Base-by-base conservation (phyloP, 768 basidiomycete genomes). In the Cyclocybe aegerita region DNA sequence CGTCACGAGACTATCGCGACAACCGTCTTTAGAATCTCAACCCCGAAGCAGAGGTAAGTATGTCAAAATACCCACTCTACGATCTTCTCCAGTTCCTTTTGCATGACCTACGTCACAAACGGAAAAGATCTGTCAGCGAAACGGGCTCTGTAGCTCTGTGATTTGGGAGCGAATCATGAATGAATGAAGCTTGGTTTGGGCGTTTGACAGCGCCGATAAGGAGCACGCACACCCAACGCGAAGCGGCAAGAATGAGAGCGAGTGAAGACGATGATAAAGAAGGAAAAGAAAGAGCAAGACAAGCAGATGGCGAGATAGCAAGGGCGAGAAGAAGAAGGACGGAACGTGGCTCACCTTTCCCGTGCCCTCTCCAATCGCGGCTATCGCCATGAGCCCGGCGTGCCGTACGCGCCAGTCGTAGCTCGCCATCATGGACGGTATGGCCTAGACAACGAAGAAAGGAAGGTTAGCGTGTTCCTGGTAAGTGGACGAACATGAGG, bases 371-470 rank as follows among this genome's bases (percentile, higher is more conserved):
- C 83, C 90, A 44, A 94, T 86, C 0, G 86, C 81, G 0, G 90
- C 90, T 49, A 96, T 87, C 0, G 90, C 90, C 81, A 93, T 90
- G 17, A 95, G 70, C 9, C 88, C 93, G 0, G 90, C 91, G 59
- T 95, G 91, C 29, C 92, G 75, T 23, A 83, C 78, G 46, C 89
- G 77, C 93, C 93, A 96, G 66, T 93, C 89, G 52, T 85, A 86
- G 48, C 80, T 85, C 0, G 78, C 80, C 49, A 94, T 74, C 85
- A 95, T 90, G 0, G 83, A 84, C 0, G 90, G 90, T 10, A 92
- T 90, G 51, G 84, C 83, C 65, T 85, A 38, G 15, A 6, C 49
- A 41, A n/a, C 9, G 11, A 40, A 35, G 31, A 23, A 23, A 23
- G 23, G 23, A 23, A 23, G 23, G 23, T 23, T 23, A 23, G 23